Evolutionary conservation across 805 yeast genomes (phyloP).

Genomic region (Nakazawaea wickerhamii): DNA sequence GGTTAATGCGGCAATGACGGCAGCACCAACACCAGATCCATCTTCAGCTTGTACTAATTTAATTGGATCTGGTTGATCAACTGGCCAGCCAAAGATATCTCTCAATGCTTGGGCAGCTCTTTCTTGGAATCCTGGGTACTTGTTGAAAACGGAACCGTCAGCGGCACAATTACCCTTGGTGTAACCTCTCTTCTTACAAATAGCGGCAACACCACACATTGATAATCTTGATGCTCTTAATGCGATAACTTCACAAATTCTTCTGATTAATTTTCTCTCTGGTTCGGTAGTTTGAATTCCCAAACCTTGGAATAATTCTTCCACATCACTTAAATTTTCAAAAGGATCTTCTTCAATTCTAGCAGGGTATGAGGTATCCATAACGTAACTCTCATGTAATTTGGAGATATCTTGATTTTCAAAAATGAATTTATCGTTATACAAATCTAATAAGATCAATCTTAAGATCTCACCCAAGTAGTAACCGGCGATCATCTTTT

Average conservation of each 20-base stretch:
- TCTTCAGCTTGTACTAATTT: slow-evolving; percentile 89
- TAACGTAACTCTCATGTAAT: slow-evolving; percentile 57
- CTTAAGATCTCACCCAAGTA: slow-evolving; percentile 91
- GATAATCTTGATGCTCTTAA: slow-evolving; percentile 90
- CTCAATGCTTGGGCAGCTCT: slow-evolving; percentile 84
- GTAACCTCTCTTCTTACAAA: slow-evolving; percentile 80
- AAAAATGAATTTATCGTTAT: slow-evolving; percentile 61
- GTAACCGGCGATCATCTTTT: slow-evolving; percentile 96
- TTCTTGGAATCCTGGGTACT: slow-evolving; percentile 85
- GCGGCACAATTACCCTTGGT: slow-evolving; percentile 85
- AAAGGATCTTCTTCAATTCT: slow-evolving; percentile 84
- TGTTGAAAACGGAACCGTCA: slow-evolving; percentile 94
- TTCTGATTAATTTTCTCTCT: slow-evolving; percentile 80
- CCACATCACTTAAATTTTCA: slow-evolving; percentile 74
- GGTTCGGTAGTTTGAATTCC: slow-evolving; percentile 60
- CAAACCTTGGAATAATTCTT: slow-evolving; percentile 57
- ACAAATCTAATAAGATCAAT: slow-evolving; percentile 68
- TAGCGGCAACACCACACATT: slow-evolving; percentile 93
- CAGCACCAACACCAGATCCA: slow-evolving; percentile 99
- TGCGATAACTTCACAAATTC: slow-evolving; percentile 82
- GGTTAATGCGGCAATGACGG: slow-evolving; percentile 93
- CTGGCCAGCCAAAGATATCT: slow-evolving; percentile 82
- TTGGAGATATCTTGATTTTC: slow-evolving; percentile 59
- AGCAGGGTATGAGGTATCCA: slow-evolving; percentile 90
- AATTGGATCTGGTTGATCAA: slow-evolving; percentile 65